Evolutionary conservation across 148 eudicot species (phyloP).

Genomic region (Pharnaceum exiguum): DNA sequence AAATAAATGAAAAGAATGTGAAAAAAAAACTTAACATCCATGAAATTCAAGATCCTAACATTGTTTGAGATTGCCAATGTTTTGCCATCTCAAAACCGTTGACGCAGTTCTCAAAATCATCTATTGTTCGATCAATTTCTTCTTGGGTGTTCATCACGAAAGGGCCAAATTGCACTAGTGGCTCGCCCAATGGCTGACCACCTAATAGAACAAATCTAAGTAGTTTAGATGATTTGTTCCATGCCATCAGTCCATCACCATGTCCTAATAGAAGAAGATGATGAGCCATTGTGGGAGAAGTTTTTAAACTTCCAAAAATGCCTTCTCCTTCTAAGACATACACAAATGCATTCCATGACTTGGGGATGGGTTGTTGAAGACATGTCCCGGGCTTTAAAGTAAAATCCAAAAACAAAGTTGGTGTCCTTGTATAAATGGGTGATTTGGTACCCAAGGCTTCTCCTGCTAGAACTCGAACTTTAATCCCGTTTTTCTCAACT

Average conservation of each 20-base stretch:
- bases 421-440: slow-evolving; percentile 60
- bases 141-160: slow-evolving; percentile 91
- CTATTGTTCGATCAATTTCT: slow-evolving; percentile 70
- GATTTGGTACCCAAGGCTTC: slow-evolving; percentile 71
- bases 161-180: slow-evolving; percentile 69
- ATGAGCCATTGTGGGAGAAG: slow-evolving; percentile 39
- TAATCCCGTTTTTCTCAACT: slow-evolving; percentile 46
- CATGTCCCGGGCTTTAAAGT: slow-evolving; percentile 59
- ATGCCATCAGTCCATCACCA: slow-evolving; percentile 65
- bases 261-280: slow-evolving; percentile 56
- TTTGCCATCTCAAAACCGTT: slow-evolving; percentile 88
- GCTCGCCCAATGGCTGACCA: slow-evolving; percentile 86
- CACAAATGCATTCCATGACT: slow-evolving; percentile 66
- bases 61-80: slow-evolving; percentile 63
- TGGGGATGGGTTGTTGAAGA: slow-evolving; percentile 53
- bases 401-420: slow-evolving; percentile 76
- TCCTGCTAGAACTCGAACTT: slow-evolving; percentile 77
- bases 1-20: slow-evolving; percentile 9
- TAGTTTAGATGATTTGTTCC: slow-evolving; percentile 42
- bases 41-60: not conserved
- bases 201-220: slow-evolving; percentile 62
- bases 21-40: not conserved
- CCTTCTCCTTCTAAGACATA: slow-evolving; percentile 83
- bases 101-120: slow-evolving; percentile 62
- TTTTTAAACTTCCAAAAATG: slow-evolving; percentile 46